Percentiles rank a stretch among this genome's conserved stretches.
Conservation (phyloP, 768 basidiomycete species). For the Mycena capillaripes region DNA sequence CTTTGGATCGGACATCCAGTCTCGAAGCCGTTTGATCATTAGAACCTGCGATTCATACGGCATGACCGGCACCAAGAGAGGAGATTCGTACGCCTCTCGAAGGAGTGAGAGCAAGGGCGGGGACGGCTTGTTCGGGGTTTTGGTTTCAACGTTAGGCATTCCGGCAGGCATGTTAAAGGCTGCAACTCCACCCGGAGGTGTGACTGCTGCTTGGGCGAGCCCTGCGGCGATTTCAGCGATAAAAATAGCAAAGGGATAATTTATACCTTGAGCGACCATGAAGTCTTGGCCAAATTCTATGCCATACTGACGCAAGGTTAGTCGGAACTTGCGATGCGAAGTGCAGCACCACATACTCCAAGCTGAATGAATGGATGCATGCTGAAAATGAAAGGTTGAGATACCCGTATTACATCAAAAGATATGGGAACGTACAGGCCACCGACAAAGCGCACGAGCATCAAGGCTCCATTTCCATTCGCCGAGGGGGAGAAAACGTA, state of each 20-base stretch:
- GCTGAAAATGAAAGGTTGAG: neutral
- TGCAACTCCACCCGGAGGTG: neutral
- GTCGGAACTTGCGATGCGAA: too few relatives aligned
- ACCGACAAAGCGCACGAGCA: slow-evolving; percentile 13
- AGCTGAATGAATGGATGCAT: slow-evolving; percentile 26
- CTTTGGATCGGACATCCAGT: too few relatives aligned
- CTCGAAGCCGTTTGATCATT: too few relatives aligned
- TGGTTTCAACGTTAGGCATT: neutral
- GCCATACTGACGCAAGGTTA: slow-evolving; percentile 6
- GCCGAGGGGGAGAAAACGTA: slow-evolving; percentile 8
- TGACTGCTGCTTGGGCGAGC: slow-evolving; percentile 17
- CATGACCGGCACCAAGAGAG: neutral
- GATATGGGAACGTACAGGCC: neutral
- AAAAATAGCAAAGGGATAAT: neutral
- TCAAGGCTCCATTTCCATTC: slow-evolving; percentile 14
- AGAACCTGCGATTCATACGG: too few relatives aligned
- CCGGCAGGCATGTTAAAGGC: neutral
- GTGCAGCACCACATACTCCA: neutral
- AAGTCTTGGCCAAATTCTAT: slow-evolving; percentile 24
- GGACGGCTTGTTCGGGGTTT: too few relatives aligned
- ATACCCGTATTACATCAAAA: neutral
- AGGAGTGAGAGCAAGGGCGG: slow-evolving; percentile 6
- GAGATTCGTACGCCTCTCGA: slow-evolving; percentile 20
- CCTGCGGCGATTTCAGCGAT: neutral
- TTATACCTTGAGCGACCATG: slow-evolving; percentile 28